These are phyloP conservation scores for Suillus sp. DNA, from an alignment of 768 basidiomycete genomes.

Conservation along the genomic window DNA sequence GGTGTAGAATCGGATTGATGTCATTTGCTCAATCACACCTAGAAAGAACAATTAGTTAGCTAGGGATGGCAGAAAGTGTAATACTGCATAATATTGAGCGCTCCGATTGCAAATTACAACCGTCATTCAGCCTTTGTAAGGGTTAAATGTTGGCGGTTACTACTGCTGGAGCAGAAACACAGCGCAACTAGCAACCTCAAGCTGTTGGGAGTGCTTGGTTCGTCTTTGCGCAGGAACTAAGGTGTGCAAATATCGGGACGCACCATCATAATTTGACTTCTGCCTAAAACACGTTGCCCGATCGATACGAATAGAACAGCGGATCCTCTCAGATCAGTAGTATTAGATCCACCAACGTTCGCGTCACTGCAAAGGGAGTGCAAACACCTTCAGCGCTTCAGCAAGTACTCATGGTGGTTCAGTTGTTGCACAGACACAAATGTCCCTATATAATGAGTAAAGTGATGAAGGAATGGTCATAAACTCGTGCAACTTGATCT, in stretches of 20 bases:
- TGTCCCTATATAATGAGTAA: too few species aligned
- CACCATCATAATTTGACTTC: background rate
- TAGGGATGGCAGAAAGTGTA: background rate
- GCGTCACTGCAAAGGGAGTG: background rate
- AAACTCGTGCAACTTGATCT: too few species aligned
- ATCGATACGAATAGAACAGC: background rate
- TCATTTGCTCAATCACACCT: background rate
- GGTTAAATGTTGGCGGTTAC: constrained; percentile 13
- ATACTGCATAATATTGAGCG: background rate
- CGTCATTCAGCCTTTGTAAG: constrained; percentile 13
- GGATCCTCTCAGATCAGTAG: background rate
- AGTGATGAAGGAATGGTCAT: too few species aligned
- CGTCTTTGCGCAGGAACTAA: constrained; percentile 10
- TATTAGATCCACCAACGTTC: background rate
- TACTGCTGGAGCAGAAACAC: constrained; percentile 15
- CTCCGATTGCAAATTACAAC: constrained; percentile 21
- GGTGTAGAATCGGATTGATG: background rate
- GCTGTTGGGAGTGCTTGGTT: constrained; percentile 16
- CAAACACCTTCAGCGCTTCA: background rate
- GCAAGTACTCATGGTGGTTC: too few species aligned
- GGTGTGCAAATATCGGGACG: background rate
- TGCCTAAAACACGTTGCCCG: background rate
- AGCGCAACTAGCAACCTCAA: constrained; percentile 9
- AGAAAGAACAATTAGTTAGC: too few species aligned
- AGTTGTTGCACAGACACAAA: too few species aligned